These are phyloP conservation scores for Solanum bulbocastanum DNA, from an alignment of 257 asterid species.

Conservation along the genomic window DNA sequence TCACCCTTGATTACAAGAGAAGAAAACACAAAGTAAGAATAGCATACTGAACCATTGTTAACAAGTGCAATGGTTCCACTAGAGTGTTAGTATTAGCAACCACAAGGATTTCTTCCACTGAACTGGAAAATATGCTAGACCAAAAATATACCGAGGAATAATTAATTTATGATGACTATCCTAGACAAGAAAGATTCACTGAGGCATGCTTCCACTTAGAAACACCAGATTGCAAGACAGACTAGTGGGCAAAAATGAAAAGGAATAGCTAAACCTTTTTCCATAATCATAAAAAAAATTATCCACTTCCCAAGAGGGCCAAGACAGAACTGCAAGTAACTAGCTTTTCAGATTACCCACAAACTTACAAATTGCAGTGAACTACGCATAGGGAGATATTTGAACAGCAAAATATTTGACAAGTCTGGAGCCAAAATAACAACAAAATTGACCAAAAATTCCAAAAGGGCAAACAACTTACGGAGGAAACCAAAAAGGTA, in stretches of 20 bases:
- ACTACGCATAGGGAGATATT: background rate
- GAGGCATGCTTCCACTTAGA: background rate
- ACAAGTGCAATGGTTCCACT: background rate
- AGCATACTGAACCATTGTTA: background rate
- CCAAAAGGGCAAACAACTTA: background rate
- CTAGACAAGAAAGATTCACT: background rate
- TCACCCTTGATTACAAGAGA: background rate
- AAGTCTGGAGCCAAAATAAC: background rate
- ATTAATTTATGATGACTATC: background rate
- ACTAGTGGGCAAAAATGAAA: background rate
- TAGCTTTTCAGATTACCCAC: background rate
- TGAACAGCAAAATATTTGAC: background rate
- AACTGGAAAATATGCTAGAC: background rate
- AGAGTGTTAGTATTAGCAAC: background rate
- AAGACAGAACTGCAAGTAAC: background rate
- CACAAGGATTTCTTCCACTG: background rate
- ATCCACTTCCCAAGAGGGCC: background rate
- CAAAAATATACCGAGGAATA: background rate
- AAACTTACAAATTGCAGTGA: background rate
- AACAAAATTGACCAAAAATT: background rate
- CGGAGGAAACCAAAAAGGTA: too few relatives aligned
- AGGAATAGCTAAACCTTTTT: background rate
- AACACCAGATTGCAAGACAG: background rate
- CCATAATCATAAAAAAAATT: background rate
- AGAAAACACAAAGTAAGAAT: background rate